Evolutionary conservation across 768 basidiomycete genomes (phyloP), one percentile per base, ranked within the genome.

Genomic region (Clitopilus hobsonii): DNA sequence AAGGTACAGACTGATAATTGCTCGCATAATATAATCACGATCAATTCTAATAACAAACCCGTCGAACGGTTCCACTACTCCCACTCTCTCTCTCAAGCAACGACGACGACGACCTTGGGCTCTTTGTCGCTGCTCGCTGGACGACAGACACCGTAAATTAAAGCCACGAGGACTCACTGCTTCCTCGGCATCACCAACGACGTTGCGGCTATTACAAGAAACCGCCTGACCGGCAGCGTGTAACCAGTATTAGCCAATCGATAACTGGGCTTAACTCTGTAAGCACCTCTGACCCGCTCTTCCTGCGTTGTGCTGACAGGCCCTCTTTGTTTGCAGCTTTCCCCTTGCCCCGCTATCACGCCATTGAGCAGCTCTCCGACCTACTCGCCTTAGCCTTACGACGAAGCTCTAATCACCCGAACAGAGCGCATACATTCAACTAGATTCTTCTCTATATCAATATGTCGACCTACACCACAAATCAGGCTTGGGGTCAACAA

Each of bases 401-500:
- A 36, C n/a, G 16, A 2, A 11, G n/a, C 41, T 45, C 10, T 45
- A 18, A 18, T 20, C 41, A 32, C 16, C 16, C 30, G 30, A 32
- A 16, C 8, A 45, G 22, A 41, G 10, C 14, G 41, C 41, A 45
- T 10, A 45, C 11, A 3, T 20, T 45, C 41, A 10, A 45, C 18
- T 45, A 45, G 41, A 45, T 45, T 45, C 11, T 10, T 10, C 41
- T 10, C 5, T 6, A 48, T 26, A 54, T 47, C 54, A 51, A n/a
- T 25, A 60, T 61, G 60, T 32, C 60, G 38, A 45, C 50, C 30
- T 61, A 57, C 49, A 53, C 52, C 13, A 57, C 38, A 41, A 58
- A 58, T 52, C 53, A 57, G 50, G 55, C 61, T 32, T 64, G 63
- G 63, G 51, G 36, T 26, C 61, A 63, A 48, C 58, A 57, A 30